Base-by-base conservation (phyloP, 1,284 basidiomycete genomes). In the Mycosarcoma maydis region DNA sequence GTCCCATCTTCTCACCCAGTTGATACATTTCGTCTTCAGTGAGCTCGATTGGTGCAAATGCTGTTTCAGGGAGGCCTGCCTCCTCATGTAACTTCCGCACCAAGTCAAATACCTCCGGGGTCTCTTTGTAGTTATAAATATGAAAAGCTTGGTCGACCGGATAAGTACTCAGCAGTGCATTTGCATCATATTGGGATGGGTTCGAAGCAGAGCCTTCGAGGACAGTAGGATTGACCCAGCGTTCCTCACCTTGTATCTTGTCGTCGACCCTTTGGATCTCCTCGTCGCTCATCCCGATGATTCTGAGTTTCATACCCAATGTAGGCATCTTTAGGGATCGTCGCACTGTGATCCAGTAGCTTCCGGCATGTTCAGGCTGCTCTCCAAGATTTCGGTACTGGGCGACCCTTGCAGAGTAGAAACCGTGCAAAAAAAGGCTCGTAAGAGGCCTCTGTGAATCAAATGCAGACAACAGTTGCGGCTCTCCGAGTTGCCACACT, bases 401-500 rank as follows among this genome's bases (percentile, higher is more conserved):
- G 7, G 23, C 10, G 1, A 11, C 13, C 1, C 48, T 26, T 4
- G 45, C 46, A 10, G 32, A 36, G 20, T 37, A 58, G 26, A 32
- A 46, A 13, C 56, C 56, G 13, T 37, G 38, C 20, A 58, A 17
- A 27, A 19, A 30, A 9, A 58, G 13, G 3, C 9, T 30, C 2
- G 42, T 26, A 2, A 23, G 6, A 2, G 10, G 1, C 6, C n/a
- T 20, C 2, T 14, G 6, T 6, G 2, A 6, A 19, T 13, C 8
- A n/a, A 20, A 19, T 10, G 19, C 9, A 3, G 36, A 13, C 3
- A 19, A 3, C 10, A 7, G 7, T 5, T 36, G 11, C 4, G 37
- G 17, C 20, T 37, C 29, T 6, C 24, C 26, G 3, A 51, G 4
- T 24, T 41, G 38, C 56, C 56, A 58, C 0, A 51, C 56, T 0